Conservation (phyloP, 371 early-diverging fungal genomes). For the Syncephalis plumigaleata region DNA sequence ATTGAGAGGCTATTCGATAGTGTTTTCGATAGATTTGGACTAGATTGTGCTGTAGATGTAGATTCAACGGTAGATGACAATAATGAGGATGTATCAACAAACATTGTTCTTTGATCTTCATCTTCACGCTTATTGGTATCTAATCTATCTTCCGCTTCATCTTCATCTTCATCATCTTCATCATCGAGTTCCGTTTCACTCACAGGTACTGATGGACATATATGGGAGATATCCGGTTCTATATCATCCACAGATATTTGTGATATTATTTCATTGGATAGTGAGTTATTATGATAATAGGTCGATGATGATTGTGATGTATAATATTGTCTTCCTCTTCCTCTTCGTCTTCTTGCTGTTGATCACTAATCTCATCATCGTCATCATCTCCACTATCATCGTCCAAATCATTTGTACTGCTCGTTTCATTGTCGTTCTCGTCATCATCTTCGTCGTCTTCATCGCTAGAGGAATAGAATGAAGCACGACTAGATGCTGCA, state of each 20-base stretch:
- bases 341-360: not conserved
- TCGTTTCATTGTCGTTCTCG: not conserved
- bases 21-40: too few species aligned
- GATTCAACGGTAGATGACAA: not conserved
- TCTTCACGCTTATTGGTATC: constrained; percentile 10
- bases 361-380: not conserved
- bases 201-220: not conserved
- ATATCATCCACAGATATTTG: not conserved
- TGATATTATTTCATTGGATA: not conserved
- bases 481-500: not conserved
- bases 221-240: not conserved
- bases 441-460: constrained; percentile 4
- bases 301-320: too few species aligned
- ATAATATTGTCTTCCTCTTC: not conserved
- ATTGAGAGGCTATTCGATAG: too few species aligned
- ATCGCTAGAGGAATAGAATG: not conserved
- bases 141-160: constrained; percentile 6
- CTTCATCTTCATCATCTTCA: constrained; percentile 9
- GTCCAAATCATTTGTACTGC: constrained; percentile 1
- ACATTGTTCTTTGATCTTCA: too few species aligned
- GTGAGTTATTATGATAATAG: not conserved
- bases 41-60: not conserved
- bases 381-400: not conserved
- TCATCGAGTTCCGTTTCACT: constrained; percentile 5
- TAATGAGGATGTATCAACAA: not conserved